Evolutionary conservation across 2,329 filamentous ascomycete species (phyloP).

Genomic region (Fusarium dlaminii): DNA sequence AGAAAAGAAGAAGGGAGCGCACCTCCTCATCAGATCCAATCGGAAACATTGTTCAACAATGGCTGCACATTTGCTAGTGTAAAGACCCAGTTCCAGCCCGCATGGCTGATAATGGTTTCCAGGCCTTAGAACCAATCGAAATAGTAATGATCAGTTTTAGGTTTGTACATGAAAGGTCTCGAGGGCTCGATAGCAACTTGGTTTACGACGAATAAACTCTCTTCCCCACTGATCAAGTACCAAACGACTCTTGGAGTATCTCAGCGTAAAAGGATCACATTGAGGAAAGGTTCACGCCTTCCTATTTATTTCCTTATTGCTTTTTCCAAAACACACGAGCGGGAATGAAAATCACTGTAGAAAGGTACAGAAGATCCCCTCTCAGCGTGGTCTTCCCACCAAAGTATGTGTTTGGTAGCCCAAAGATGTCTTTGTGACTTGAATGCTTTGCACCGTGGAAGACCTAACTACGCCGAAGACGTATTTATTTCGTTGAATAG

Average conservation of each 20-base stretch:
- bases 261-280: rapidly evolving
- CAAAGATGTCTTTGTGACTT: too few species aligned
- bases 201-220: not conserved
- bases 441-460: not conserved
- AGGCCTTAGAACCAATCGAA: not conserved
- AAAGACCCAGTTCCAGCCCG: rapidly evolving
- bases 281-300: not conserved
- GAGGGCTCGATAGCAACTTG: too few species aligned
- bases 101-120: not conserved
- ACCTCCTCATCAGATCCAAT: too few species aligned
- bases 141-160: not conserved
- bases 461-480: rapidly evolving
- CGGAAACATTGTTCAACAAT: not conserved
- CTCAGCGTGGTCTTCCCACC: not conserved
- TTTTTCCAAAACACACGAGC: not conserved
- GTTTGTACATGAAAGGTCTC: not conserved
- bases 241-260: not conserved
- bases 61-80: not conserved
- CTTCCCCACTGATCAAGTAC: not conserved
- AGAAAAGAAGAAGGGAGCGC: rapidly evolving
- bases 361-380: not conserved
- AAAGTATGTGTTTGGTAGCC: not conserved
- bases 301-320: not conserved
- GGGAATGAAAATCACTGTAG: too few species aligned
- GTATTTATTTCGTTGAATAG: rapidly evolving